Conservation (phyloP, 371 early-diverging fungal species). For the Mucor circinelloides region DNA sequence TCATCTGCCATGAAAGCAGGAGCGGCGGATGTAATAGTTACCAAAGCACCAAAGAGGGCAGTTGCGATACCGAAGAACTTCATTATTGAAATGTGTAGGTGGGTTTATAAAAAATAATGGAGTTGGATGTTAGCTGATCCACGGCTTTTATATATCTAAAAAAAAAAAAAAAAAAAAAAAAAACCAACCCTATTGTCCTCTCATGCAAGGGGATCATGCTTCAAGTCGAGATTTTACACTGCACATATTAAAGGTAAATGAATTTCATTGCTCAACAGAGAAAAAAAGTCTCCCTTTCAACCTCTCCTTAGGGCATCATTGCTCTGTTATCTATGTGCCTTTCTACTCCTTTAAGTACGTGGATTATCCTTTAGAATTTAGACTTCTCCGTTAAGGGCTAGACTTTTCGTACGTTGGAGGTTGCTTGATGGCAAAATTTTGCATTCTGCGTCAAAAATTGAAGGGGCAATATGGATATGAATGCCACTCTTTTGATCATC, state of each 20-base stretch:
- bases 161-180: background rate
- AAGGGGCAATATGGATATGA: background rate
- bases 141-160: background rate
- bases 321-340: background rate
- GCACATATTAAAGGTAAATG: background rate
- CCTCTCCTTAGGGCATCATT: background rate
- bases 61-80: background rate
- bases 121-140: background rate
- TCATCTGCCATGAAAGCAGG: background rate
- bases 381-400: background rate
- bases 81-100: background rate
- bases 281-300: background rate
- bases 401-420: background rate
- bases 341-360: background rate
- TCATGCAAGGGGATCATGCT: background rate
- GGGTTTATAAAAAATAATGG: background rate
- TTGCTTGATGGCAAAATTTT: background rate
- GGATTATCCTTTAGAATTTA: background rate
- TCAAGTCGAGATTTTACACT: background rate
- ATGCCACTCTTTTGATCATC: too few species aligned
- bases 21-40: background rate
- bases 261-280: background rate
- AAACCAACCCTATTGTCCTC: background rate
- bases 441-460: background rate
- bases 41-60: background rate